A percentile compares a stretch with the other conserved stretches of the same genome.
Conservation (phyloP, 768 basidiomycete genomes). For the Kwoniella botswanensis region DNA sequence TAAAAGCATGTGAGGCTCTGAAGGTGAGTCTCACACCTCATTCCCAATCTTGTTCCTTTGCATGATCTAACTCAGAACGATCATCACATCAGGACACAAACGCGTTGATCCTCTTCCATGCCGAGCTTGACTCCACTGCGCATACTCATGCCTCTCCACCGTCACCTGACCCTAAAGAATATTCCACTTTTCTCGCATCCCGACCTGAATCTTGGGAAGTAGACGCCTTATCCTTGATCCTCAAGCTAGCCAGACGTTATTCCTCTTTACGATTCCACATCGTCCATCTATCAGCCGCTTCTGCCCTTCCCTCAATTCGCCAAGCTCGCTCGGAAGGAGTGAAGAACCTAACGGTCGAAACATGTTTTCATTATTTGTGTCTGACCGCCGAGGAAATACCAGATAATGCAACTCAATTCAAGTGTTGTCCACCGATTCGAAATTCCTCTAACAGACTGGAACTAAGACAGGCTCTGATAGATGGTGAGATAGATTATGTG, state of each 20-base stretch:
- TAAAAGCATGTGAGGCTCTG: slow-evolving; percentile 72
- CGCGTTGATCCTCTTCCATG: slow-evolving; percentile 86
- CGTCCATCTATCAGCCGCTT: slow-evolving; percentile 88
- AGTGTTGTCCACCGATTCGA: slow-evolving; percentile 95
- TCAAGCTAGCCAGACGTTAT: slow-evolving; percentile 66
- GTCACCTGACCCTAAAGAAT: slow-evolving; percentile 63
- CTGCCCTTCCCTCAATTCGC: slow-evolving; percentile 76
- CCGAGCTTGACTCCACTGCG: slow-evolving; percentile 67
- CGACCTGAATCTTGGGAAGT: slow-evolving; percentile 80
- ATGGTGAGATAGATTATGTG: slow-evolving; percentile 82
- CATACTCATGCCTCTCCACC: slow-evolving; percentile 26
- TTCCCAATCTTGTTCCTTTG: background rate
- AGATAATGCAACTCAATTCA: slow-evolving; percentile 73
- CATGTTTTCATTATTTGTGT: slow-evolving; percentile 95
- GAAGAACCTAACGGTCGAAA: slow-evolving; percentile 82
- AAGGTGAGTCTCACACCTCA: slow-evolving; percentile 63
- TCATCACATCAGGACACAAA: slow-evolving; percentile 64
- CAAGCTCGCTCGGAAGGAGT: slow-evolving; percentile 68
- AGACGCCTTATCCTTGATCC: slow-evolving; percentile 79
- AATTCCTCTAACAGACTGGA: slow-evolving; percentile 71
- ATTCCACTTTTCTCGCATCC: slow-evolving; percentile 82
- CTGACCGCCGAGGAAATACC: slow-evolving; percentile 76
- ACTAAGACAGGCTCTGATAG: slow-evolving; percentile 80
- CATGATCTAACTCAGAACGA: background rate
- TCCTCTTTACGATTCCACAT: slow-evolving; percentile 75